Evolutionary conservation across 495 filamentous ascomycete species (phyloP).

Genomic region (Annulohypoxylon nitens): DNA sequence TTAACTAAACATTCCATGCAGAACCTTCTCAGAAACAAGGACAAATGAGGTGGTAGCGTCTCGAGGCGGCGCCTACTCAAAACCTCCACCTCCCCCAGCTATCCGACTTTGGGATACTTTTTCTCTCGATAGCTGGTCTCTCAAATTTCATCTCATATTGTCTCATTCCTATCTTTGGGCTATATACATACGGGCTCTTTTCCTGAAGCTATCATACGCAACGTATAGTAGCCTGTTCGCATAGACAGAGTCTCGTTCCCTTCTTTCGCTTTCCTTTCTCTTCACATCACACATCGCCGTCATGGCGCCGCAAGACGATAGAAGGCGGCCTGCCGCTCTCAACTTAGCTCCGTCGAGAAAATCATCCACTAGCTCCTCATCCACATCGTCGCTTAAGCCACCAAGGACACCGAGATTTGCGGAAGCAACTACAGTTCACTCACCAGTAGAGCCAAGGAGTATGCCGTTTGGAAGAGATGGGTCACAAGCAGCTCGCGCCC

Average conservation of each 20-base stretch:
- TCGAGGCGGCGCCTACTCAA: constrained; percentile 65
- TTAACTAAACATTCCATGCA: constrained; percentile 56
- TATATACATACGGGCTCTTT: constrained; percentile 38
- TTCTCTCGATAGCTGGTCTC: constrained; percentile 69
- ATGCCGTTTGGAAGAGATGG: constrained; percentile 76
- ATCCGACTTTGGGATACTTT: constrained; percentile 49
- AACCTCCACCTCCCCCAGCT: constrained; percentile 61
- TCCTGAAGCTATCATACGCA: constrained; percentile 36
- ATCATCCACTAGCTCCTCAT: constrained; percentile 64
- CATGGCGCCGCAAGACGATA: constrained; percentile 58
- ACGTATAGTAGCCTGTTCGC: constrained; percentile 42
- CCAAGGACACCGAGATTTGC: constrained; percentile 89
- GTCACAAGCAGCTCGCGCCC: constrained; percentile 70
- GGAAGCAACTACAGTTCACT: constrained; percentile 89
- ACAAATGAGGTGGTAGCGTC: constrained; percentile 51
- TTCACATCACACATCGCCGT: constrained; percentile 37
- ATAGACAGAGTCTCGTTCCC: constrained; percentile 53
- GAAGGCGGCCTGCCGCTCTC: constrained; percentile 64
- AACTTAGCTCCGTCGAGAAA: constrained; percentile 61
- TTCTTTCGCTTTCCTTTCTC: constrained; percentile 43
- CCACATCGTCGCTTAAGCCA: constrained; percentile 75
- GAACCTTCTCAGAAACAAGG: constrained; percentile 50
- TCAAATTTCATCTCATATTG: constrained; percentile 55
- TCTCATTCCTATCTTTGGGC: constrained; percentile 50
- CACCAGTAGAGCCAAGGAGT: constrained; percentile 75